Conservation (phyloP, 225 moss, liverwort and hornwort species). For the Pseudisothecium myosuroides region DNA sequence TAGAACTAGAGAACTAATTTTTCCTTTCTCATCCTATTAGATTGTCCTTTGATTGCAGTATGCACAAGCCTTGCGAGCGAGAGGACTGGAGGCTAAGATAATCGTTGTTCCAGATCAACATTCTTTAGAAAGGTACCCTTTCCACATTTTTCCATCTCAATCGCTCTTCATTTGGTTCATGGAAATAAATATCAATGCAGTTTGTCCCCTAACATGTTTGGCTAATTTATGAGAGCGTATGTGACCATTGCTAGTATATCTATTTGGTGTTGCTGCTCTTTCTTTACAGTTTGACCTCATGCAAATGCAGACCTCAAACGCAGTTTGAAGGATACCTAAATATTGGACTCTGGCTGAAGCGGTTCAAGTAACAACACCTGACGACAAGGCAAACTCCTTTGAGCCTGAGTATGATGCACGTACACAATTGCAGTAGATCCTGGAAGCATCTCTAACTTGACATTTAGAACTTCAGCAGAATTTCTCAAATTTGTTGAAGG, state of each 20-base stretch:
- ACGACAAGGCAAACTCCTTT: neutral
- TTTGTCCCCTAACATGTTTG: neutral
- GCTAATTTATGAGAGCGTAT: neutral
- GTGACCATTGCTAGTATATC: neutral
- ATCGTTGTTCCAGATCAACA: conserved; percentile 74
- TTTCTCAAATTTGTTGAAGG: neutral
- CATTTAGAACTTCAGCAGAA: neutral
- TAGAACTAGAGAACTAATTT: neutral
- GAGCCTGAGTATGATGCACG: neutral
- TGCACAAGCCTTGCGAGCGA: conserved; percentile 72
- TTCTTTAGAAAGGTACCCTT: conserved; percentile 60
- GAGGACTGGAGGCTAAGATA: conserved; percentile 80
- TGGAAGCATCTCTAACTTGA: neutral
- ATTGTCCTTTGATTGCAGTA: conserved; percentile 28
- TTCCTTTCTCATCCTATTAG: neutral
- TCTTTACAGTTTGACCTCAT: neutral
- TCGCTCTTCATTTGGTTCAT: neutral
- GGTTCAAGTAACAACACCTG: conserved; percentile 35
- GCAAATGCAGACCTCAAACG: conserved; percentile 70
- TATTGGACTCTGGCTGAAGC: conserved; percentile 71
- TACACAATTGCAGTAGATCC: neutral
- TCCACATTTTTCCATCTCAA: neutral
- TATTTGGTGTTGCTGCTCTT: neutral
- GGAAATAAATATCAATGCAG: neutral
- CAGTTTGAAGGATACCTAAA: conserved; percentile 84